Evolutionary conservation across 1,139 yeast species (phyloP).

Genomic region (Lodderomyces orthopsilosis): DNA sequence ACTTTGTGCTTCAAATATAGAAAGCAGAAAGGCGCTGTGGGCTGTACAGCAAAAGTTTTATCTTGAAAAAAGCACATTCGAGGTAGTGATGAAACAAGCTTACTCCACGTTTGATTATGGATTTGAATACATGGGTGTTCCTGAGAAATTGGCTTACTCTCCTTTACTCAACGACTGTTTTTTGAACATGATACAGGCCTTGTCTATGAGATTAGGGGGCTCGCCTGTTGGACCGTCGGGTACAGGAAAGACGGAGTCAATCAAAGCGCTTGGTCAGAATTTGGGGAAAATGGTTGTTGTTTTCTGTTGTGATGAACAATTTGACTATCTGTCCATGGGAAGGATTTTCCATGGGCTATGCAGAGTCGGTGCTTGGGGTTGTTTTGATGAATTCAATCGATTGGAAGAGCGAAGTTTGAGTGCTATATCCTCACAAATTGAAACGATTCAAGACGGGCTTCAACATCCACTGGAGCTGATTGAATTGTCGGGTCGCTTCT

Average conservation of each 20-base stretch:
- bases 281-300: constrained; percentile 82
- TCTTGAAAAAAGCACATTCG: constrained; percentile 22
- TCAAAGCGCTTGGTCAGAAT: constrained; percentile 79
- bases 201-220: constrained; percentile 77
- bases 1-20: background rate
- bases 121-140: constrained; percentile 77
- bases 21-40: constrained; percentile 37
- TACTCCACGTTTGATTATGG: constrained; percentile 60
- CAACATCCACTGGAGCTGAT: constrained; percentile 21
- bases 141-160: constrained; percentile 74
- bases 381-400: constrained; percentile 94
- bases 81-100: constrained; percentile 53
- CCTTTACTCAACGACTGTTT: constrained; percentile 68
- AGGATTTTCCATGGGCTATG: constrained; percentile 81
- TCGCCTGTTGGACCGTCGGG: constrained; percentile 98
- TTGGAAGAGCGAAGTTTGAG: constrained; percentile 70
- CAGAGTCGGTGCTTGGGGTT: constrained; percentile 90
- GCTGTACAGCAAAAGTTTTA: constrained; percentile 53
- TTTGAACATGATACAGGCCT: constrained; percentile 70
- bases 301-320: constrained; percentile 87
- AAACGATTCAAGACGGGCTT: constrained; percentile 57
- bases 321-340: constrained; percentile 79
- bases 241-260: constrained; percentile 92
- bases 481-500: constrained; percentile 48
- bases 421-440: constrained; percentile 83